Evolutionary conservation across 148 eudicot species (phyloP), one percentile per base, ranked within the genome.

Genomic region (Euryodendron excelsum): DNA sequence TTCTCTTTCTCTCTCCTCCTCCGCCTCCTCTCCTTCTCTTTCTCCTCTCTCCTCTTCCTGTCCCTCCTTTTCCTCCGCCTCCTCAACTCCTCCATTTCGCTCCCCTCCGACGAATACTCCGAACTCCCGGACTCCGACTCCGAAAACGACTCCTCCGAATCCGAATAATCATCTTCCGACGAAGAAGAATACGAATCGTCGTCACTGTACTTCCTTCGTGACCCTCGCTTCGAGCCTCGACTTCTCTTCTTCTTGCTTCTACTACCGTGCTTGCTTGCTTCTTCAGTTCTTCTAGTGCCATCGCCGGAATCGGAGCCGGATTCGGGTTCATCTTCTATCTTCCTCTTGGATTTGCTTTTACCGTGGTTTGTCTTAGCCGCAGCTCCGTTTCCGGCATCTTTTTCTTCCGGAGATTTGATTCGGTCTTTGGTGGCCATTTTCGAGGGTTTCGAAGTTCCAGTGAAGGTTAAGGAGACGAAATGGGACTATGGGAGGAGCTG

Each of bases 51-150:
- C 82, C 41, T 60, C 74, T 60, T 25, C 64, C 67, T 53, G 34
- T 55, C 31, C 68, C 72, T 60, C 68, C 80, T 79, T 81, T 81
- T 47, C 73, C 78, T 68, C 78, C 83, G 82, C 81, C 15, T 30
- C 64, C 76, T 80, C 84, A 78, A 72, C 87, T 82, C 79, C 84
- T 61, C 59, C 82, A 82, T 83, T 60, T 81, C 88, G 33, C 82
- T 79, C 20, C 44, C 80, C 71, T 79, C 82, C 73, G 74, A 82
- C 28, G 76, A 78, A 27, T 75, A 77, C 60, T 84, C 86, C 83
- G 88, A 80, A 41, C 78, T 86, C 59, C 48, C 86, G 53, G 86
- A 85, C 12, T 85, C 89, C n/a, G n/a, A n/a, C n/a, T n/a, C n/a
- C n/a, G n/a, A n/a, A n/a, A n/a, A n/a, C n/a, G n/a, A n/a, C n/a